Percentiles rank a stretch among this genome's conserved stretches.
phyloP scores from a whole-genome alignment of 352 stramenopile species.

The Blastocystis sp. region DNA sequence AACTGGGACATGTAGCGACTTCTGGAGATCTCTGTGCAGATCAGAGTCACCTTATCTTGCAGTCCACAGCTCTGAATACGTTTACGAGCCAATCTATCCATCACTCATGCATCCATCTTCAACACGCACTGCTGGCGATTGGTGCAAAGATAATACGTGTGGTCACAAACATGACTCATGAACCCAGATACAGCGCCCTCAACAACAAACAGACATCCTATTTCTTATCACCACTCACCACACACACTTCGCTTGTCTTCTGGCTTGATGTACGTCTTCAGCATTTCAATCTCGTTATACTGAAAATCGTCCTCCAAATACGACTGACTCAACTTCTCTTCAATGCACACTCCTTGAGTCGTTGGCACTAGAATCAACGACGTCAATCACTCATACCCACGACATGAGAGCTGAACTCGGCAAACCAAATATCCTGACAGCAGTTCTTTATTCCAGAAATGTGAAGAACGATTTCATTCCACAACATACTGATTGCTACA shows the following conservation, averaged over 20 bases:
- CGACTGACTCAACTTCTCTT: neutral
- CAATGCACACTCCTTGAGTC: neutral
- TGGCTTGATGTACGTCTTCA: conserved; percentile 21
- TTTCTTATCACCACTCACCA: neutral
- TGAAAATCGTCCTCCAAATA: conserved; percentile 60
- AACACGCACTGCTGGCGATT: conserved; percentile 51
- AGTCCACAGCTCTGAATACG: neutral
- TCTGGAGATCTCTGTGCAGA: conserved; percentile 44
- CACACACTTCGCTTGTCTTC: neutral
- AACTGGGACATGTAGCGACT: conserved; percentile 21
- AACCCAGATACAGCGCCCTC: conserved; percentile 48
- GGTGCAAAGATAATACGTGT: conserved; percentile 48
- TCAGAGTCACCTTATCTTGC: neutral
- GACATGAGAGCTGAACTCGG: conserved; percentile 25
- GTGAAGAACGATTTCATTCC: conserved; percentile 46
- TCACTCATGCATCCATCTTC: neutral
- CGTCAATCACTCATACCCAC: neutral
- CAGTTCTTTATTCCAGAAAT: conserved; percentile 46
- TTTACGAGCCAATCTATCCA: neutral
- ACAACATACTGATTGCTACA: conserved; percentile 43
- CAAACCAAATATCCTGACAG: conserved; percentile 60
- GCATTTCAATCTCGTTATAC: conserved; percentile 28
- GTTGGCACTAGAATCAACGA: neutral
- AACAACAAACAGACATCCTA: conserved; percentile 51
- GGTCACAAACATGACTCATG: conserved; percentile 10